Evolutionary conservation across 257 asterid genomes (phyloP).

Genomic region (Capsicum pubescens): DNA sequence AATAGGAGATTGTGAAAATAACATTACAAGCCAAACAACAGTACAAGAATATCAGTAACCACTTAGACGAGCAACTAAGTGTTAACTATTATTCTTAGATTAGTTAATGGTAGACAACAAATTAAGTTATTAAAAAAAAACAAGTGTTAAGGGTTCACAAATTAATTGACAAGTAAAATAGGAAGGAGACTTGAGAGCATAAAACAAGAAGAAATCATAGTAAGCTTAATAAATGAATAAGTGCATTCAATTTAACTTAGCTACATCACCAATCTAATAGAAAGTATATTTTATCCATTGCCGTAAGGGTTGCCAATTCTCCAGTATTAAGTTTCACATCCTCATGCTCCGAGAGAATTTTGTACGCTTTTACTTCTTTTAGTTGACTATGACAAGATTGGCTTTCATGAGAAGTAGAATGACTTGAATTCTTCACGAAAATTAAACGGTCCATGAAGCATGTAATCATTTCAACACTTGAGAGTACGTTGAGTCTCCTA

Average conservation of each 20-base stretch:
- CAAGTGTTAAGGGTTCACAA: too few relatives aligned
- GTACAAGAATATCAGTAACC: too few relatives aligned
- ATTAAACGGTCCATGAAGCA: background rate
- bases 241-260: background rate
- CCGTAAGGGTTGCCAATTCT: background rate
- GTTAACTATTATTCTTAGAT: too few relatives aligned
- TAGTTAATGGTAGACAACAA: too few relatives aligned
- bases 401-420: background rate
- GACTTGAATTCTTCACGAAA: background rate
- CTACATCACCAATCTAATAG: background rate
- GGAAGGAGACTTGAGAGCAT: too few relatives aligned
- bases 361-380: background rate
- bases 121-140: too few relatives aligned
- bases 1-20: too few relatives aligned
- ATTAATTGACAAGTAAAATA: too few relatives aligned
- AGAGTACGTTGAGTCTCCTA: background rate
- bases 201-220: too few relatives aligned
- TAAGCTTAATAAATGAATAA: background rate
- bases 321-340: background rate
- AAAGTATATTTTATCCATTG: background rate
- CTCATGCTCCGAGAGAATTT: background rate
- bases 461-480: background rate
- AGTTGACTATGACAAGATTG: background rate
- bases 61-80: too few relatives aligned
- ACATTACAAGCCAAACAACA: too few relatives aligned